A percentile compares a stretch with the other conserved stretches of the same genome.
Conservation (phyloP, 1,284 basidiomycete species). For the Ustilago tritici region DNA sequence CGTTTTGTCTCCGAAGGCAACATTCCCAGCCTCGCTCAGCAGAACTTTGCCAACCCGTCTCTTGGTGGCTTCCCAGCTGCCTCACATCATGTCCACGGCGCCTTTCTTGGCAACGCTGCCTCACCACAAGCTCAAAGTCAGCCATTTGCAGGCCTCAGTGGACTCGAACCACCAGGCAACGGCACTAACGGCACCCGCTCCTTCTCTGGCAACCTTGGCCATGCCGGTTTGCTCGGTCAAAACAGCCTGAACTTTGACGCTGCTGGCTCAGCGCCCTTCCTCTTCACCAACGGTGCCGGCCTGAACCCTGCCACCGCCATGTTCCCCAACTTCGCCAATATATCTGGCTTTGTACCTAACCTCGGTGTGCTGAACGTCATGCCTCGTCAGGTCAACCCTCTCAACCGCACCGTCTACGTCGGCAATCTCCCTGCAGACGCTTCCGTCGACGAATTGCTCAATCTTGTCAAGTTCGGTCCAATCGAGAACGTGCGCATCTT, state of each 20-base stretch:
- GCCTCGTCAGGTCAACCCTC: conserved; percentile 44
- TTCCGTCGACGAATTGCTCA: conserved; percentile 95
- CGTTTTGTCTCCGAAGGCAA: conserved; percentile 62
- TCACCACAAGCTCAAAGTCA: conserved; percentile 24
- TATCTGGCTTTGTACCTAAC: conserved; percentile 36
- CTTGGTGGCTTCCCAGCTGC: conserved; percentile 23
- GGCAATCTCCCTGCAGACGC: conserved; percentile 96
- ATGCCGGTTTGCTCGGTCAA: conserved; percentile 32
- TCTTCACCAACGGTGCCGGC: conserved; percentile 27
- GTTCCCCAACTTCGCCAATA: conserved; percentile 42
- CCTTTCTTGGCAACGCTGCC: conserved; percentile 32
- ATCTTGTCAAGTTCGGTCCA: conserved; percentile 96
- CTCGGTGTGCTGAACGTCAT: conserved; percentile 35
- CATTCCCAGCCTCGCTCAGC: conserved; percentile 45
- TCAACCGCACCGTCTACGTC: conserved; percentile 88
- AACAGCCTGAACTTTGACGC: conserved; percentile 28
- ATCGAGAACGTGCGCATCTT: conserved; percentile 93
- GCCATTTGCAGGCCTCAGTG: conserved; percentile 28
- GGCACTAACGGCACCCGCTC: conserved; percentile 52
- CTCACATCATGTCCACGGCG: conserved; percentile 18
- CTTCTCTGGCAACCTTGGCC: conserved; percentile 51
- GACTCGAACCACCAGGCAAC: conserved; percentile 48
- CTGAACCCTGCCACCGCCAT: conserved; percentile 32
- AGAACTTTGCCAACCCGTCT: conserved; percentile 29
- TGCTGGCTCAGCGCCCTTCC: conserved; percentile 31